Evolutionary conservation across 2,329 filamentous ascomycete species (phyloP).

Genomic region (Neodidymelliopsis sp.): DNA sequence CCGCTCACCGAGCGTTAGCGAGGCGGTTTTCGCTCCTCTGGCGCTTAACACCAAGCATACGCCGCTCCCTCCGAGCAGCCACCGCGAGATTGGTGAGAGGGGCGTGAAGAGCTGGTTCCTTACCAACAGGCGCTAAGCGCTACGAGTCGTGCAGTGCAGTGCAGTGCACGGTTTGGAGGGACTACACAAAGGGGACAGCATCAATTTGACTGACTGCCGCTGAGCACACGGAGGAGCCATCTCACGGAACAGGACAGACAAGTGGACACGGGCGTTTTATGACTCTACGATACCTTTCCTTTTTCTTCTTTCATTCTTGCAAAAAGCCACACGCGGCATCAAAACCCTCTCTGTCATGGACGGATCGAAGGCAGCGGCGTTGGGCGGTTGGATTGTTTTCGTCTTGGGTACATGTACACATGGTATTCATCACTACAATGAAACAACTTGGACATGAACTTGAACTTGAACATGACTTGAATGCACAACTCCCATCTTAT

Average conservation of each 20-base stretch:
- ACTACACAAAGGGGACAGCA: not conserved
- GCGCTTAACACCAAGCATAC: constrained; percentile 45
- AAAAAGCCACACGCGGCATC: constrained; percentile 20
- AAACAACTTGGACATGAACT: no score
- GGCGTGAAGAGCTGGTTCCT: constrained; percentile 37
- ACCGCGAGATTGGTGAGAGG: constrained; percentile 31
- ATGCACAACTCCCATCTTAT: no score
- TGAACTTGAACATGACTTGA: no score
- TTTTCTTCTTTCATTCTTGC: constrained; percentile 24
- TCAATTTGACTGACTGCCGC: constrained; percentile 14
- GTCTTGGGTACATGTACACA: no score
- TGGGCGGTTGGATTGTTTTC: no score
- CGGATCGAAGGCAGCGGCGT: no score
- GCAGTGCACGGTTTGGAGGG: not conserved
- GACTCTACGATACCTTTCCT: constrained; percentile 31
- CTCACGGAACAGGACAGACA: constrained; percentile 15
- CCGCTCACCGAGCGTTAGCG: constrained; percentile 37
- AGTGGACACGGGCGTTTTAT: constrained; percentile 21
- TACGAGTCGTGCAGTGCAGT: not conserved
- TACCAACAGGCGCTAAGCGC: constrained; percentile 40
- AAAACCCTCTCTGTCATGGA: constrained; percentile 23
- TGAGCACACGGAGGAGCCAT: not conserved
- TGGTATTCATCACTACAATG: no score
- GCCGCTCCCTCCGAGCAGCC: constrained; percentile 31
- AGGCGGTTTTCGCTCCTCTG: constrained; percentile 42